Evolutionary conservation across 139 green algal genomes (phyloP).

Genomic region (Chlorella sp.): DNA sequence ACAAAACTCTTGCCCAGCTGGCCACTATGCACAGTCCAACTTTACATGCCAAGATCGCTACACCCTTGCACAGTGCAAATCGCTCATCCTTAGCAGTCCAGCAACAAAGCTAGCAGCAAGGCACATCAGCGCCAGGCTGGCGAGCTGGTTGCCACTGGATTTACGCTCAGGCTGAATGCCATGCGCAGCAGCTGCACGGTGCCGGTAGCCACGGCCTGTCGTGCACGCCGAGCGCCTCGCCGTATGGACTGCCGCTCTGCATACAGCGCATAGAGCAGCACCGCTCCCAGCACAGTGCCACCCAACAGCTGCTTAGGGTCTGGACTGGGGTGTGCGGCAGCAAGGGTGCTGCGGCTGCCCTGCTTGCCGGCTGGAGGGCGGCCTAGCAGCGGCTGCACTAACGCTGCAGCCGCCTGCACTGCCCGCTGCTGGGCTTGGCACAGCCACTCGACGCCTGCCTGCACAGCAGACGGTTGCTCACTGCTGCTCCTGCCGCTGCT

Average conservation of each 20-base stretch:
- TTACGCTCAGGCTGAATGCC: conserved; percentile 8
- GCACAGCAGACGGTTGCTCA: neutral
- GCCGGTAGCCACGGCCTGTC: neutral
- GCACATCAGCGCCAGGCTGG: neutral
- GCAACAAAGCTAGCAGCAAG: neutral
- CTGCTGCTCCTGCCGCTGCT: neutral
- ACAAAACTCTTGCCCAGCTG: no score
- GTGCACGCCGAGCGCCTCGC: neutral
- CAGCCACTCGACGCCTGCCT: neutral
- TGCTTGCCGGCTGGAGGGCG: no score
- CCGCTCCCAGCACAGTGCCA: neutral
- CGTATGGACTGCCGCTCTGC: conserved; percentile 17
- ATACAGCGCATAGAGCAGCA: conserved; percentile 25
- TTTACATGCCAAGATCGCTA: no score
- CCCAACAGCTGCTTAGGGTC: no score
- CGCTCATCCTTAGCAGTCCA: no score
- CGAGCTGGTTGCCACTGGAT: neutral
- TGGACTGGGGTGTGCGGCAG: neutral
- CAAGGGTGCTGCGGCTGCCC: neutral
- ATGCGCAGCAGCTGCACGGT: conserved; percentile 5
- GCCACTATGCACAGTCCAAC: no score
- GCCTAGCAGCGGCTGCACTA: conserved; percentile 11
- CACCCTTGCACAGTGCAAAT: no score
- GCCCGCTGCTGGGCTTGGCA: conserved; percentile 5
- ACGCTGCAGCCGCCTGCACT: neutral